Evolutionary conservation across 164 flowering plant species (phyloP), one percentile per base, ranked within the genome.

Genomic region (Chimonanthus salicifolius): DNA sequence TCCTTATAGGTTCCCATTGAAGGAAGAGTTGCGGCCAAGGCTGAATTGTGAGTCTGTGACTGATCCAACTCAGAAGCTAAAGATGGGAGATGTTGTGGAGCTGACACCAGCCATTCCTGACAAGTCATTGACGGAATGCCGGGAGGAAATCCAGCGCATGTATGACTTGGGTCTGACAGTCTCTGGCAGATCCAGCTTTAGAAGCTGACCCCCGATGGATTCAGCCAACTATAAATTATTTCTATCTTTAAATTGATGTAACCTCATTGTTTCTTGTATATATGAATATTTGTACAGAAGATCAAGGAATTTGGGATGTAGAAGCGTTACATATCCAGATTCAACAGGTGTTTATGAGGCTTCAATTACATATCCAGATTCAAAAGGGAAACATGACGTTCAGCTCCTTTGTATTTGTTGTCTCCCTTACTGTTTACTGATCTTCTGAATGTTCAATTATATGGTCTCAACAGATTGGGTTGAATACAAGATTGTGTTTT

Each of bases 101-200:
- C 83, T 96, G n/a, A 86, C 94, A 18, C 98, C 97, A 0, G 77
- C 93, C 67, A 85, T 96, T 62, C 87, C 98, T 0, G 90, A 90
- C 76, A 86, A 88, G 76, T 90, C 94, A 6, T 71, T 95, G 81
- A 84, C 81, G 0, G 92, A 84, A 73, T 93, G 87, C 81, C 86
- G 98, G 79, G 97, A 93, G 78, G 94, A 89, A 84, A 93, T 95
- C 68, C 90, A 90, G 80, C 90, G 99, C 1, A 93, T 96, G 99
- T 96, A 93, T 66, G 84, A 89, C 67, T 73, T 85, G 2, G 94
- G 86, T 47, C 62, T 74, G 6, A 65, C 86, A 6, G 78, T 81
- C 6, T 70, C 88, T 5, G 65, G 76, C 58, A 58, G 79, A 21
- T 69, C 85, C 69, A 50, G 88, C 49, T 70, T 78, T 77, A 77